phyloP scores from a whole-genome alignment of 148 eudicot species.

The Hydrangea macrophylla region DNA sequence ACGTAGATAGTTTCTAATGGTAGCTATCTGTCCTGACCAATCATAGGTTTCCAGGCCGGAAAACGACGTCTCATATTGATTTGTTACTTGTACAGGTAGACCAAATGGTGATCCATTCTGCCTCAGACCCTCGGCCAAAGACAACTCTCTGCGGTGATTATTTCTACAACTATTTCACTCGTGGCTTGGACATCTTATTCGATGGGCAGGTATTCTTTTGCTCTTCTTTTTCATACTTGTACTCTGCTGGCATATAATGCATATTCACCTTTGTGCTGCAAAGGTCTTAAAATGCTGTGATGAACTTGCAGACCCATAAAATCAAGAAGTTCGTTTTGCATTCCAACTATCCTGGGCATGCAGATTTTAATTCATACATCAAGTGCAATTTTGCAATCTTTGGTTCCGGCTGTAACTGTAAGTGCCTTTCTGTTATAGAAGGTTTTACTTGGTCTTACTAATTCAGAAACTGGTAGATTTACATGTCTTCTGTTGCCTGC shows the following conservation, averaged over 20 bases:
- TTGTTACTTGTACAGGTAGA: conserved; percentile 60
- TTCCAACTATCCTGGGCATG: conserved; percentile 94
- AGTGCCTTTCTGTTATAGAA: conserved; percentile 27
- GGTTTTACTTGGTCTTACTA: conserved; percentile 2
- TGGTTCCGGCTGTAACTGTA: conserved; percentile 66
- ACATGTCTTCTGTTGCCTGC: conserved; percentile 14
- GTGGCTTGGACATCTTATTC: conserved; percentile 96
- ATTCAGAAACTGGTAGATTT: conserved; percentile 6
- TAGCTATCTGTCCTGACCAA: background rate
- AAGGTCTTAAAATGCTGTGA: conserved; percentile 13
- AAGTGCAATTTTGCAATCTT: conserved; percentile 90
- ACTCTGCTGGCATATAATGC: conserved; percentile 4
- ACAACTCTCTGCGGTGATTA: conserved; percentile 96
- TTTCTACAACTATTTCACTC: conserved; percentile 84
- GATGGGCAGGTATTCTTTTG: conserved; percentile 77
- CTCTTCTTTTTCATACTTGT: background rate
- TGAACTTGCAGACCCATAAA: conserved; percentile 75
- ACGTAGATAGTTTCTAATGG: no score
- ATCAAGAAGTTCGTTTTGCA: conserved; percentile 94
- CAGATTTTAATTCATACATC: conserved; percentile 92
- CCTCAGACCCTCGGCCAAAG: conserved; percentile 79
- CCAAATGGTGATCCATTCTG: conserved; percentile 98
- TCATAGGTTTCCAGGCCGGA: background rate
- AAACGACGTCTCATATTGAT: background rate
- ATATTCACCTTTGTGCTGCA: background rate